Base-by-base conservation (phyloP, 106 monocot species). In the Platanthera zijinensis region DNA sequence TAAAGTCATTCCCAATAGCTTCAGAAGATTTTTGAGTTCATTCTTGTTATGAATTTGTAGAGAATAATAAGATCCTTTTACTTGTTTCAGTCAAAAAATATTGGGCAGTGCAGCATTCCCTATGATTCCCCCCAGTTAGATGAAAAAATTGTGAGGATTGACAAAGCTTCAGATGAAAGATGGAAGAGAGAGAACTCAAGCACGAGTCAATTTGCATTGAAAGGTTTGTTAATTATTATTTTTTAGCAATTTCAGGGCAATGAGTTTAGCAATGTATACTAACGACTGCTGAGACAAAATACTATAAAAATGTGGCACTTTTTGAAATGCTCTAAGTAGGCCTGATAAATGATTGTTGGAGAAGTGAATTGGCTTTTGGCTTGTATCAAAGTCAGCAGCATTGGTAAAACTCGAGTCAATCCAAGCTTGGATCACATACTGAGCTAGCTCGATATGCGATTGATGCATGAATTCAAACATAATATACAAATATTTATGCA, bases 81-180 rank as follows among this genome's bases (percentile, higher is more conserved):
- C 11, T 64, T 56, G 15, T 77, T 59, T 74, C 79, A 88, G 85
- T 73, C 59, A 30, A 88, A 85, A 52, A 79, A 83, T 49, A 76
- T 68, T 5, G 85, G 75, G 46, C 75, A 73, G 17, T 50, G 78
- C 12, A 81, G 68, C 45, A 74, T 78, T 67, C 68, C 79, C 71
- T 57, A 72, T 68, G 76, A 80, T 14, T 52, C 78, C 17, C 45
- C 75, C 13, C 64, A 71, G 19, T 71, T 48, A 78, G 87, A 86
- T 62, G 80, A 86, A 68, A 62, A 78, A 77, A 64, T 87, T 74
- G 83, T 87, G 9, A 83, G 83, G 19, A 83, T 90, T 72, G 90
- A 90, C 78, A 85, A 90, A 72, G 87, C 85, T 69, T 83, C 87
- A 3, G 90, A 87, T 90, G 78, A 76, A 52, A 78, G 48, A 79